These are phyloP conservation scores for Talaromyces sp. DNA, from an alignment of 2,329 filamentous ascomycete species.

Conservation along the genomic window DNA sequence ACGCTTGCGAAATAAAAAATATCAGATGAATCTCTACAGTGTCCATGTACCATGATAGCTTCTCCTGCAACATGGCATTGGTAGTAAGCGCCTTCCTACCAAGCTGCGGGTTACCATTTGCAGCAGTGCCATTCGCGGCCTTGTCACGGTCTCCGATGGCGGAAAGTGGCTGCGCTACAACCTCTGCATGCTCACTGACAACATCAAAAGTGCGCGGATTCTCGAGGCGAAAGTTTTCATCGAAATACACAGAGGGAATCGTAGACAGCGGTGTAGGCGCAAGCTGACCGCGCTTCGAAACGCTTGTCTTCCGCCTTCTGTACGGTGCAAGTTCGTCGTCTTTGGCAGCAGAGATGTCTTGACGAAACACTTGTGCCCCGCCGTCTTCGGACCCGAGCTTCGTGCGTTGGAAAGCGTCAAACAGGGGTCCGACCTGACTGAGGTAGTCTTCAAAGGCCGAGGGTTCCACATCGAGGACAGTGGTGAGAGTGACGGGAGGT, in stretches of 20 bases:
- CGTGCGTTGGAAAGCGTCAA: conserved; percentile 79
- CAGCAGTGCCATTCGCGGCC: conserved; percentile 49
- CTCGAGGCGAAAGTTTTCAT: conserved; percentile 88
- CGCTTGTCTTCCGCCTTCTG: too few relatives aligned
- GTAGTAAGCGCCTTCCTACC: conserved; percentile 81
- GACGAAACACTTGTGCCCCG: conserved; percentile 23
- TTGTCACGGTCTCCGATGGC: conserved; percentile 50
- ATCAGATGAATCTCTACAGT: conserved; percentile 97
- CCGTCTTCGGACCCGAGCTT: conserved; percentile 69
- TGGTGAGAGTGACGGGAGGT: conserved; percentile 83
- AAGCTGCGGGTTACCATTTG: conserved; percentile 47
- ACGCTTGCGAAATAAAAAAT: conserved; percentile 89
- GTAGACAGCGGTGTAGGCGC: conserved; percentile 85
- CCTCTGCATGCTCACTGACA: conserved; percentile 93
- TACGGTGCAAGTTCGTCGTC: conserved; percentile 47
- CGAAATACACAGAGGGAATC: conserved; percentile 88
- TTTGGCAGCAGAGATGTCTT: conserved; percentile 33
- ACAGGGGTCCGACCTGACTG: conserved; percentile 74
- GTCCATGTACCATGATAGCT: conserved; percentile 99
- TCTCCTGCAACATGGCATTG: conserved; percentile 95
- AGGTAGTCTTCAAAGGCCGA: conserved; percentile 80
- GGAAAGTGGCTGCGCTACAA: conserved; percentile 64
- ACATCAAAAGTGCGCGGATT: conserved; percentile 95
- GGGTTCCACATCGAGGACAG: conserved; percentile 73
- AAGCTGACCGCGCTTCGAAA: too few relatives aligned